phyloP scores from a whole-genome alignment of 768 basidiomycete species.

The Tubosaeta brunneosetosa region DNA sequence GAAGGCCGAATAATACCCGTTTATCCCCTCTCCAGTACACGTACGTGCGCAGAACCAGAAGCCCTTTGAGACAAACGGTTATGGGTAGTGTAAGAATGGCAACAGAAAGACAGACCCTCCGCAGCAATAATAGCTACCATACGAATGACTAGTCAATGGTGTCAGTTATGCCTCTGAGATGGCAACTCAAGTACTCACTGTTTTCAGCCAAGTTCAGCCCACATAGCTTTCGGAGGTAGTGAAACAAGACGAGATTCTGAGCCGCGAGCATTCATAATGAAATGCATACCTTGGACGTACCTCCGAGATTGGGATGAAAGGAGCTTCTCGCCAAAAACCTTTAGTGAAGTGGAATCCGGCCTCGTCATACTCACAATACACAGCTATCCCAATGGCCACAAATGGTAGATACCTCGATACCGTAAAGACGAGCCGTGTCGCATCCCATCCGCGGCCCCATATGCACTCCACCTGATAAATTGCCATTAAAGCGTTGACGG shows the following conservation, averaged over 20 bases:
- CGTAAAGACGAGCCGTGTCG: constrained; percentile 11
- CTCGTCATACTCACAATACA: constrained; percentile 7
- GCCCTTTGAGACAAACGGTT: constrained; percentile 3
- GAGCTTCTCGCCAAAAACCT: background rate
- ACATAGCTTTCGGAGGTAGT: background rate
- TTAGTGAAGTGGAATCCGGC: background rate
- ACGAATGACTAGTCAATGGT: constrained; percentile 6
- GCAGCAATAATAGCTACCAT: constrained; percentile 5
- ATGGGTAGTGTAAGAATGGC: background rate
- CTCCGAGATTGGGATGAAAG: constrained; percentile 4
- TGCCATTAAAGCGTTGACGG: background rate
- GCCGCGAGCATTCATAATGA: background rate
- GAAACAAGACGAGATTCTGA: background rate
- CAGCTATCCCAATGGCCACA: constrained; percentile 6
- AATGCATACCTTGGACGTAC: background rate
- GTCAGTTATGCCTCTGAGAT: background rate
- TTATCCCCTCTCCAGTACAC: constrained; percentile 18
- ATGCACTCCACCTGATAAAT: constrained; percentile 13
- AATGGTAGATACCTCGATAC: constrained; percentile 22
- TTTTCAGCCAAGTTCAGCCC: background rate
- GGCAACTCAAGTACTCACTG: constrained; percentile 4
- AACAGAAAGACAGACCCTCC: background rate
- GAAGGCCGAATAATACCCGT: constrained; percentile 10
- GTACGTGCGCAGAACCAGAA: constrained; percentile 16
- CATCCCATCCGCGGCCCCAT: constrained; percentile 16